Evolutionary conservation across 352 stramenopile genomes (phyloP).

Genomic region (Thalassiosira livingstoniorum): DNA sequence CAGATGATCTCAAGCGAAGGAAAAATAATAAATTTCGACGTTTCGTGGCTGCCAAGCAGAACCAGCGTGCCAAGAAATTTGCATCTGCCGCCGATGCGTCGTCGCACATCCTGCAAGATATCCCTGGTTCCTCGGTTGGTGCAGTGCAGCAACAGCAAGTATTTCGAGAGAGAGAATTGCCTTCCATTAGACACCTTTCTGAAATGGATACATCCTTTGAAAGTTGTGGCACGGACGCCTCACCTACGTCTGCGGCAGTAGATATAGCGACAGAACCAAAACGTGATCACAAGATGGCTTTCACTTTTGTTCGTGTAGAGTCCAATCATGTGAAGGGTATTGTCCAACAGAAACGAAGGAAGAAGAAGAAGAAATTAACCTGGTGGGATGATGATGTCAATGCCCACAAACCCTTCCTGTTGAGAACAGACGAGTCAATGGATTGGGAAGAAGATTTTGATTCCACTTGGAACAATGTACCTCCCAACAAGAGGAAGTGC

Average conservation of each 20-base stretch:
- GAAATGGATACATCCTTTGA: constrained; percentile 1
- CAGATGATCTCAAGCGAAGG: not conserved
- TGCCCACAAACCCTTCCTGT: constrained; percentile 30
- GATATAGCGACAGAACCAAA: not conserved
- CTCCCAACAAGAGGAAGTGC: constrained; percentile 16
- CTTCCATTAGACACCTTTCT: not conserved
- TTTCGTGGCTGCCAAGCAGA: constrained; percentile 44
- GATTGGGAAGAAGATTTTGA: constrained; percentile 23
- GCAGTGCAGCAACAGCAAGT: no score
- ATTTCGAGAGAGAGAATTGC: not conserved
- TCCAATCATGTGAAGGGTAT: constrained; percentile 24
- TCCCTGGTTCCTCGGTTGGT: no score
- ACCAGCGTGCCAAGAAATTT: constrained; percentile 15
- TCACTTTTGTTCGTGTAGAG: constrained; percentile 27
- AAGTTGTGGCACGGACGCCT: constrained; percentile 1
- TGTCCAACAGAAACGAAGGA: not conserved
- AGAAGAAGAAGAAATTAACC: constrained; percentile 40
- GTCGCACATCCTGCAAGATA: no score
- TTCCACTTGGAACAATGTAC: constrained; percentile 3
- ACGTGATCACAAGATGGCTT: not conserved
- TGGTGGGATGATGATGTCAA: constrained; percentile 53
- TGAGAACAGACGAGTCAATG: constrained; percentile 34
- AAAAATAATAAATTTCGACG: constrained; percentile 31
- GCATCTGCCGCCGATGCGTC: no score
- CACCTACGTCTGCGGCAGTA: constrained; percentile 11